phyloP scores from a whole-genome alignment of 176 grass and related monocot genomes.

The Tuctoria greenei region DNA sequence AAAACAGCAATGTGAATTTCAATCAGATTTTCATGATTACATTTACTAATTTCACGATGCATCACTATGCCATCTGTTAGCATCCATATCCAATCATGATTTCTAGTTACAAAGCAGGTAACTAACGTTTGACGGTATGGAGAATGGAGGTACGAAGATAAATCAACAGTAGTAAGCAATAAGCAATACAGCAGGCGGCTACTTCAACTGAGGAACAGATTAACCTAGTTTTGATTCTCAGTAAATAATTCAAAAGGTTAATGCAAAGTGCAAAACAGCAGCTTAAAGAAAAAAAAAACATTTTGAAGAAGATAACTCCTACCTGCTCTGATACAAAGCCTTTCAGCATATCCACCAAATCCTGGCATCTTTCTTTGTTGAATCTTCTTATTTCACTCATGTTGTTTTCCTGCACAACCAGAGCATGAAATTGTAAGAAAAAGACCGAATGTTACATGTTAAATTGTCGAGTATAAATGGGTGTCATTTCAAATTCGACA shows the following conservation, averaged over 20 bases:
- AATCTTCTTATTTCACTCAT: slow-evolving; percentile 67
- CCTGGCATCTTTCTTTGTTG: slow-evolving; percentile 52
- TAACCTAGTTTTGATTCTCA: not conserved
- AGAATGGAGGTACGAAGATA: slow-evolving; percentile 9
- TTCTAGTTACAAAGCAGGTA: not conserved
- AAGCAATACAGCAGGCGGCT: not conserved
- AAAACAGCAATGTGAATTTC: slow-evolving; percentile 17
- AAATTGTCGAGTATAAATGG: not conserved
- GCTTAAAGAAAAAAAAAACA: not conserved
- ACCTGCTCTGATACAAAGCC: slow-evolving; percentile 80
- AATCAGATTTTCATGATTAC: not conserved
- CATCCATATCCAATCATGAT: too few species aligned
- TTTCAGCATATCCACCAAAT: slow-evolving; percentile 72
- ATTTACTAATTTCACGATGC: not conserved
- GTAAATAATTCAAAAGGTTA: not conserved
- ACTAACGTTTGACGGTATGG: not conserved
- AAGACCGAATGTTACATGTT: not conserved
- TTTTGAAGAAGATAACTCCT: not conserved
- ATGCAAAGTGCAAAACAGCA: slow-evolving; percentile 10
- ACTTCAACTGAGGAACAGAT: slow-evolving; percentile 4
- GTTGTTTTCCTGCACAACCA: slow-evolving; percentile 66
- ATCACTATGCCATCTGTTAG: not conserved
- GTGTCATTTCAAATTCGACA: not conserved
- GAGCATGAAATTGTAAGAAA: slow-evolving; percentile 5
- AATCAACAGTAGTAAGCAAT: not conserved